Evolutionary conservation across 2,329 filamentous ascomycete species (phyloP), one percentile per base, ranked within the genome.

Genomic region (Lecanicillium sp.): DNA sequence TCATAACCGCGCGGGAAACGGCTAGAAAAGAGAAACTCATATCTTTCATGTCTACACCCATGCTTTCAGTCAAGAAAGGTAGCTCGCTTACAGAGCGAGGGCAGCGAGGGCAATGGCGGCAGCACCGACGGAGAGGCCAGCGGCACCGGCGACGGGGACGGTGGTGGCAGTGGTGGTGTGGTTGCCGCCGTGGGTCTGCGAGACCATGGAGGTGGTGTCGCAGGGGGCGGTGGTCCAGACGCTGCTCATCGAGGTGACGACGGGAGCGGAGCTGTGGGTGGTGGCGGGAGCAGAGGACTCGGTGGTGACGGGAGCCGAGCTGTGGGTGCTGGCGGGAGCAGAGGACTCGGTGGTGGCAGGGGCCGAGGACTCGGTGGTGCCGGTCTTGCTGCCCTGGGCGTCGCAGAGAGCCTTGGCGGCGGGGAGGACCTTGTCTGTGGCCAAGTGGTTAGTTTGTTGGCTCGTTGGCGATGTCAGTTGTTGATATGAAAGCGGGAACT

Each of bases 351-450:
- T 29, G 23, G 15, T 35, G 32, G 32, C 32, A 36, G 27, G 27
- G 14, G 32, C 12, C 12, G 12, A 36, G 11, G 35, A n/a, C 15
- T 10, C 44, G 26, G 27, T 37, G 39, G 29, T 39, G 43, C 30
- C 44, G 29, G 40, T 44, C n/a, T 33, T 24, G 30, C 37, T 37
- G 32, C 54, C 51, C 40, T 42, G 23, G 4, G 43, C 50, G n/a
- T 43, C 46, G 62, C 67, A 69, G 53, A 69, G 62, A 48, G 56
- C 56, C 54, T 62, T 48, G 20, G 62, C 60, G 35, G 66, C 67
- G 49, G 68, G 66, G 39, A 69, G 59, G 37, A 71, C 67, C 54
- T 69, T 53, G 56, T 58, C 68, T 71, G 43, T 19, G 15, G 6
- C 4, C n/a, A 17, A 41, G 15, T 20, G 44, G 57, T 59, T 55